Evolutionary conservation across 768 basidiomycete genomes (phyloP).

Genomic region (Infundibulicybe gibba): DNA sequence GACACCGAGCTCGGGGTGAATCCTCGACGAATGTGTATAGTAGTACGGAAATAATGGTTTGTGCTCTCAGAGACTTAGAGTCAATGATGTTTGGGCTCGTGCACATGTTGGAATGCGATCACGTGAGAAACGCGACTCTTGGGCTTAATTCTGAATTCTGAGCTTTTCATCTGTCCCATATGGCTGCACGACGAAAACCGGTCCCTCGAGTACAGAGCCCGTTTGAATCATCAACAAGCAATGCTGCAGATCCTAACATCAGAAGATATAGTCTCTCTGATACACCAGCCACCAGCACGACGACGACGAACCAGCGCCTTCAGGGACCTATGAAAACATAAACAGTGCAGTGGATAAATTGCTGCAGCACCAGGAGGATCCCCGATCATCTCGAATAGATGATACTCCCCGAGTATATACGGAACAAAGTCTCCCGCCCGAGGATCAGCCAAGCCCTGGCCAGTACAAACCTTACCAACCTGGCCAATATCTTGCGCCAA

Average conservation of each 20-base stretch:
- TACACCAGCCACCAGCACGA: conserved; percentile 9
- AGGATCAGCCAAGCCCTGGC: conserved; percentile 6
- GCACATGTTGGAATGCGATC: neutral
- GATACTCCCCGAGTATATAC: conserved; percentile 9
- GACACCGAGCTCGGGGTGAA: too few species aligned
- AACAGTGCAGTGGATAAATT: conserved; percentile 15
- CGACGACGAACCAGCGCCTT: conserved; percentile 6
- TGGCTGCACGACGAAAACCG: conserved; percentile 31
- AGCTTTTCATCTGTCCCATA: conserved; percentile 52
- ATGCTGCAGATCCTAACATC: conserved; percentile 19
- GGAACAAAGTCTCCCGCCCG: neutral
- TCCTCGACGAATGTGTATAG: too few species aligned
- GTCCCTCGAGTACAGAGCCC: conserved; percentile 19
- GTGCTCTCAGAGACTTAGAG: too few species aligned
- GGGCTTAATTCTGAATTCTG: too few species aligned
- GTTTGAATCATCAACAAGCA: conserved; percentile 9
- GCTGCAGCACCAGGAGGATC: conserved; percentile 13
- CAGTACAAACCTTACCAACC: conserved; percentile 51
- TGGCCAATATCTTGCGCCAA: conserved; percentile 58
- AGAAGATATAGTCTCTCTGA: conserved; percentile 30
- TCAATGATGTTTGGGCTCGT: conserved; percentile 73
- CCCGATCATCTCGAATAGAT: conserved; percentile 1
- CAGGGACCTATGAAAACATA: conserved; percentile 5
- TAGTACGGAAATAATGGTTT: too few species aligned
- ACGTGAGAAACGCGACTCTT: conserved; percentile 5